Percentiles rank a stretch among this genome's conserved stretches.
Evolutionary conservation across 2,329 filamentous ascomycete genomes (phyloP).

Genomic region (Penicillium sp.): DNA sequence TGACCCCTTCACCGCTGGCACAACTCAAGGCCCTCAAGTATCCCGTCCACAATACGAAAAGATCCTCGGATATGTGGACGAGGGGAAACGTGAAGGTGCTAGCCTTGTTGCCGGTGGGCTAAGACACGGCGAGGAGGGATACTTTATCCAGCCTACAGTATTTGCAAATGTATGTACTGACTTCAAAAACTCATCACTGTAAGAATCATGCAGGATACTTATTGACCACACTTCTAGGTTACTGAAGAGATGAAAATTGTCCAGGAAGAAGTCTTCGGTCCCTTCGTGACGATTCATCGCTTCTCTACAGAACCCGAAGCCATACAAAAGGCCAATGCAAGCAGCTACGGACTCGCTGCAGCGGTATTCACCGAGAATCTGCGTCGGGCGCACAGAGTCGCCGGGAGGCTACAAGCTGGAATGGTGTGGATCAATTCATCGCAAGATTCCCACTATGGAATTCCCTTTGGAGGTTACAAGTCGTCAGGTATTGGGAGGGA

Average conservation of each 20-base stretch:
- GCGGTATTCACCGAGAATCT: slow-evolving; percentile 41
- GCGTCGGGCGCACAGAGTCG: slow-evolving; percentile 37
- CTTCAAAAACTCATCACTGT: too few relatives aligned
- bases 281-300: slow-evolving; percentile 36
- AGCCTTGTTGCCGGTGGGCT: slow-evolving; percentile 64
- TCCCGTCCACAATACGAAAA: slow-evolving; percentile 78
- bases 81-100: slow-evolving; percentile 57
- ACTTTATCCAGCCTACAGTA: slow-evolving; percentile 87
- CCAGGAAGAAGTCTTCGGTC: slow-evolving; percentile 43
- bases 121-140: slow-evolving; percentile 58
- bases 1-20: slow-evolving; percentile 71
- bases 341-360: slow-evolving; percentile 39
- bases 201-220: too few relatives aligned
- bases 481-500: slow-evolving; percentile 50
- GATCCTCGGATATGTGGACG: slow-evolving; percentile 71
- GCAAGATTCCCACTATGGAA: slow-evolving; percentile 36
- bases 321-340: slow-evolving; percentile 35
- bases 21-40: slow-evolving; percentile 82
- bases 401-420: slow-evolving; percentile 38
- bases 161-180: slow-evolving; percentile 72
- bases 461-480: slow-evolving; percentile 44
- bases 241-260: slow-evolving; percentile 40
- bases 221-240: too few relatives aligned
- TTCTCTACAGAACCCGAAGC: slow-evolving; percentile 39
- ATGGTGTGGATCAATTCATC: slow-evolving; percentile 45